A percentile compares a stretch with the other conserved stretches of the same genome.
phyloP scores from a whole-genome alignment of 148 eudicot genomes.

The Suaeda aralocaspica region DNA sequence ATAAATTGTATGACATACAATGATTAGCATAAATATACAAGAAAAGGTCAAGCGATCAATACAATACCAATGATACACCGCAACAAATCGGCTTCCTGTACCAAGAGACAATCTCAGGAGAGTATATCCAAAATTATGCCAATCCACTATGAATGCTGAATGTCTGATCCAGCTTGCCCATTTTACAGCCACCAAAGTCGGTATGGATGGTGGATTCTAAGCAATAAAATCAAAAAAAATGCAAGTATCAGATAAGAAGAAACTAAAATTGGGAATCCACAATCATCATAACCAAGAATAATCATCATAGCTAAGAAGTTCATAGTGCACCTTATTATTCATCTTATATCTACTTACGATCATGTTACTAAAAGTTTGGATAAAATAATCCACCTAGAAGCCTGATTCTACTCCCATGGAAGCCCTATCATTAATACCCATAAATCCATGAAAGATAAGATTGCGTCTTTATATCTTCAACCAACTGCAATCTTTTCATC shows the following conservation, averaged over 20 bases:
- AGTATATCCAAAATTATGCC: slow-evolving; percentile 99
- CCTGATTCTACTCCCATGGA: background rate
- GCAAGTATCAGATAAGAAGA: background rate
- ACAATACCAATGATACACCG: slow-evolving; percentile 70
- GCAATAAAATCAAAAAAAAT: background rate
- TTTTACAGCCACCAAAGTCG: slow-evolving; percentile 80
- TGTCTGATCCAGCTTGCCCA: slow-evolving; percentile 90
- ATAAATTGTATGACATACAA: slow-evolving; percentile 16
- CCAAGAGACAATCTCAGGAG: slow-evolving; percentile 87
- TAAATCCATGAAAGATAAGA: background rate
- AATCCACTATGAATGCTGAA: slow-evolving; percentile 74
- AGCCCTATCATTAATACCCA: background rate
- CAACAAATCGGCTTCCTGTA: slow-evolving; percentile 76
- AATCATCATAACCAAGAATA: background rate
- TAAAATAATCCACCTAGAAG: background rate
- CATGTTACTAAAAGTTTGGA: background rate
- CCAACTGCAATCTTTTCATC: no score
- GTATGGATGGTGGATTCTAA: slow-evolving; percentile 97
- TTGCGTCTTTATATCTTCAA: background rate
- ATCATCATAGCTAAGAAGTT: background rate
- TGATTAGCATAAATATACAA: slow-evolving; percentile 1
- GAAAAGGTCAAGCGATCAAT: slow-evolving; percentile 3
- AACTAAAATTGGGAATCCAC: background rate
- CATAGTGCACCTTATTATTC: background rate
- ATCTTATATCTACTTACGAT: no score